These are phyloP conservation scores for Pneumocystis sp. DNA, from an alignment of 1,139 yeast genomes.

Conservation along the genomic window DNA sequence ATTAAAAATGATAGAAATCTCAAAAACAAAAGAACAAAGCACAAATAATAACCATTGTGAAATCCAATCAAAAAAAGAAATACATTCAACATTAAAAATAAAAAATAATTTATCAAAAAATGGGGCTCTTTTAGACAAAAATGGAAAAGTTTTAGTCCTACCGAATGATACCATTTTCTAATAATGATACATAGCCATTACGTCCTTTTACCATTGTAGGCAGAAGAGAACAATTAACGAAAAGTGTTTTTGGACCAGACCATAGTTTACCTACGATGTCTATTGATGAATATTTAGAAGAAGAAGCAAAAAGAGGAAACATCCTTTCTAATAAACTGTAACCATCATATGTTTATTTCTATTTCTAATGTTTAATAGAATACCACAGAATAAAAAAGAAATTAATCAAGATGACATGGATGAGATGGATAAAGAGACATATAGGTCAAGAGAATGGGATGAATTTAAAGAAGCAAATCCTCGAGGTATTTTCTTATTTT, in stretches of 20 bases:
- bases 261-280: conserved; percentile 90
- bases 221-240: conserved; percentile 40
- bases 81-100: conserved; percentile 11
- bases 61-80: conserved; percentile 16
- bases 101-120: not conserved
- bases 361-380: conserved; percentile 1
- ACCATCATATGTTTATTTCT: conserved; percentile 17
- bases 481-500: conserved; percentile 20
- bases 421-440: conserved; percentile 39
- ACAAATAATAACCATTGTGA: conserved; percentile 18
- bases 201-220: conserved; percentile 68
- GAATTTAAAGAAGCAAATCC: conserved; percentile 79
- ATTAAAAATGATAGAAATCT: conserved; percentile 34
- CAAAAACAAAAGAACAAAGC: conserved; percentile 21
- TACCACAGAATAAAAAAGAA: conserved; percentile 16
- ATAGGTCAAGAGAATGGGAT: conserved; percentile 74
- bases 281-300: conserved; percentile 78
- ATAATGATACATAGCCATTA: conserved; percentile 21
- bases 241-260: conserved; percentile 77
- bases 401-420: conserved; percentile 38
- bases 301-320: conserved; percentile 73
- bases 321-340: conserved; percentile 38
- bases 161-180: conserved; percentile 28
- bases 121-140: conserved; percentile 1
- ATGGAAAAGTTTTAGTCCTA: conserved; percentile 17